Conservation (phyloP, 2,329 filamentous ascomycete genomes). For the Orbilia oligospora region DNA sequence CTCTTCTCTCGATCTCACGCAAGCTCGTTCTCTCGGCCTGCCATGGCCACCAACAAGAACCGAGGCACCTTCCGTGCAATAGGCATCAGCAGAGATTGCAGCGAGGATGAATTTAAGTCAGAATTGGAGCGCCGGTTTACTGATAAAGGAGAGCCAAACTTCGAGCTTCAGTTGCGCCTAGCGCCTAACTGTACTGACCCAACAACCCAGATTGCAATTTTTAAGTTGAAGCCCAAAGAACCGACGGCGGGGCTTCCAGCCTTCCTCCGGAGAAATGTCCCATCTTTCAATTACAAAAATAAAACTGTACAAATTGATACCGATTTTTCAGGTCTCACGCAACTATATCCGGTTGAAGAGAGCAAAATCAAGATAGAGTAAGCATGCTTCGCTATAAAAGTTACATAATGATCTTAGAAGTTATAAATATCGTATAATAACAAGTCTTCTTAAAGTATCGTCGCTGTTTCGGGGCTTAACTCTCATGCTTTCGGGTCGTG, state of each 20-base stretch:
- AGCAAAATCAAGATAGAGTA: conserved; percentile 55
- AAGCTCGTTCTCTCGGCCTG: no score
- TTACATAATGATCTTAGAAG: no score
- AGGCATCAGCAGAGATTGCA: conserved; percentile 4
- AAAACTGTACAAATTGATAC: conserved; percentile 39
- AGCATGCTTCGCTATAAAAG: neutral
- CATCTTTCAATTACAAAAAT: neutral
- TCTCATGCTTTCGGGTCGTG: conserved; percentile 61
- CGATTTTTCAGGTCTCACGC: conserved; percentile 61
- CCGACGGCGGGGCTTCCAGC: neutral
- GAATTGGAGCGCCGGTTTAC: neutral
- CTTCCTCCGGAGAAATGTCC: neutral
- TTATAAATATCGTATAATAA: neutral
- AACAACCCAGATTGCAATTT: conserved; percentile 22
- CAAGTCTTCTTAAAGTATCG: conserved; percentile 39
- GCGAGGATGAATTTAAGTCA: neutral
- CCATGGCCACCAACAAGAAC: conserved; percentile 17
- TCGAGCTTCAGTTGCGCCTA: neutral
- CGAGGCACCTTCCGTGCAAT: conserved; percentile 22
- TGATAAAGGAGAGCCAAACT: neutral
- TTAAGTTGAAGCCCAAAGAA: neutral
- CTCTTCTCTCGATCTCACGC: no score
- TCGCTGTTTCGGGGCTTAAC: conserved; percentile 60
- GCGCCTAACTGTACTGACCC: neutral
- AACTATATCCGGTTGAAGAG: conserved; percentile 41